Evolutionary conservation across 2,329 filamentous ascomycete species (phyloP), one percentile per base, ranked within the genome.

Genomic region (Monilinia fructicola): DNA sequence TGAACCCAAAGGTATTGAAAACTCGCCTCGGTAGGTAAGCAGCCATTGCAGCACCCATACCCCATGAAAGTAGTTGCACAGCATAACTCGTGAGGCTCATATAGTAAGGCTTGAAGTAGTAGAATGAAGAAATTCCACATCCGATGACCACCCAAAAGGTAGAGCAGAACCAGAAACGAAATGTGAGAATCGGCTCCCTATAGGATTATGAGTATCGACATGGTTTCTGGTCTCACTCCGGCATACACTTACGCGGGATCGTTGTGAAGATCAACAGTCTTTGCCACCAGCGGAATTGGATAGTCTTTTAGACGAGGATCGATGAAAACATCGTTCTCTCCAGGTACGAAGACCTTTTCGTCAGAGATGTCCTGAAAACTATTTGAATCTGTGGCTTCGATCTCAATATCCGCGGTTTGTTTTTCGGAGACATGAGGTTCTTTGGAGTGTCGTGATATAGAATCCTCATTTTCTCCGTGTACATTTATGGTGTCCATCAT

Each of bases 51-150:
- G 72, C 69, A 9, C 74, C 75, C 74, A 76, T 76, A 9, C 74
- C 74, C 75, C 74, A 77, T 0, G 74, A 75, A 1, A 76, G 70
- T 35, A 77, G 69, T 72, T 77, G 75, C 21, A 77, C 74, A 7
- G 74, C 74, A 58, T 74, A 76, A 64, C 73, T 75, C 23, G 69
- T 73, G 12, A 77, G 70, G 6, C 60, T 72, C 50, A 68, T 68
- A 31, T 26, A 62, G 64, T 77, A 77, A 1, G 75, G 75, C 67
- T 77, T 77, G 67, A 76, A 77, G 67, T 75, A 76, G 67, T 77
- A 77, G 60, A 77, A 73, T 26, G 75, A 72, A 16, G 74, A 73
- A 21, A 77, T 72, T 35, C 70, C 73, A 46, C 72, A 74, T 44
- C 76, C 76, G 50, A 72, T 60, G 1, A 74, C 59, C 9, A 76